These are phyloP conservation scores for Diplodia intermedia DNA, from an alignment of 2,329 filamentous ascomycete genomes.

Conservation along the genomic window DNA sequence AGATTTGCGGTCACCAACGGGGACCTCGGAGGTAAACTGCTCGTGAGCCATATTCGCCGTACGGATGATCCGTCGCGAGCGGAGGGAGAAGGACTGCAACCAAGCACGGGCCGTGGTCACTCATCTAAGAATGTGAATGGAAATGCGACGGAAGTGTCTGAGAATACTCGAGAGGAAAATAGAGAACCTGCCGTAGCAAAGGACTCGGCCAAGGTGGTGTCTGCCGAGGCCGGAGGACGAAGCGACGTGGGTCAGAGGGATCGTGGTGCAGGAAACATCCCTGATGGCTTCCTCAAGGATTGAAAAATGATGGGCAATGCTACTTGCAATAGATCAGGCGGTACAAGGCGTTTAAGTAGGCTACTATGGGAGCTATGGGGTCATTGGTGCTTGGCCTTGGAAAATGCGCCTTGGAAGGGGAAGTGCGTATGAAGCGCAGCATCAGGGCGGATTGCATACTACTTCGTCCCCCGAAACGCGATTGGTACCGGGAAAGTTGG, in stretches of 20 bases:
- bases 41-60: background rate
- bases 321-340: no score
- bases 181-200: background rate
- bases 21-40: background rate
- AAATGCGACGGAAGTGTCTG: background rate
- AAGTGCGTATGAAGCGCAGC: no score
- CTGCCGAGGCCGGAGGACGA: background rate
- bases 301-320: background rate
- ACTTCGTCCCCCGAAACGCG: background rate
- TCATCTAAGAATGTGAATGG: background rate
- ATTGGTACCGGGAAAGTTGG: background rate
- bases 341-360: no score
- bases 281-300: background rate
- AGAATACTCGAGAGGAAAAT: background rate
- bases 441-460: background rate
- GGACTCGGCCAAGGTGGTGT: background rate
- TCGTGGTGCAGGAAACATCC: background rate
- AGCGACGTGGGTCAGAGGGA: background rate
- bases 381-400: no score
- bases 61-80: no score
- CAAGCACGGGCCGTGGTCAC: background rate
- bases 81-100: background rate
- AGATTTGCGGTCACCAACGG: background rate
- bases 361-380: no score
- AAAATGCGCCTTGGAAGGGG: no score